Conservation (phyloP, 768 basidiomycete species). For the Boletus huronensis region DNA sequence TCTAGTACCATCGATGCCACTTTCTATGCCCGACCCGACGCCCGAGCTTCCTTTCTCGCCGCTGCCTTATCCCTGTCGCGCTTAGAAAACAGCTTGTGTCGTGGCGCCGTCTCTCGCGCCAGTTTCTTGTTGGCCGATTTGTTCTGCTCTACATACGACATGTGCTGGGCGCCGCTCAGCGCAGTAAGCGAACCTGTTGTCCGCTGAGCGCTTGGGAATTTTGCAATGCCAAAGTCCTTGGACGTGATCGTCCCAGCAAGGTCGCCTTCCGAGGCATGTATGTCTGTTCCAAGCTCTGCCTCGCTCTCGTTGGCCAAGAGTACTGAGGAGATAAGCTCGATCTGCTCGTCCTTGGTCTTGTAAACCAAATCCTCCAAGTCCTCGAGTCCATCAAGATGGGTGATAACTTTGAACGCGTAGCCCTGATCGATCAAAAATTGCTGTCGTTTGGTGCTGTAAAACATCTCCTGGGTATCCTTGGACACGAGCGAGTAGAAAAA, state of each 20-base stretch:
- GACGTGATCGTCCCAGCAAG: constrained; percentile 82
- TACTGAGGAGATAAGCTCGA: constrained; percentile 92
- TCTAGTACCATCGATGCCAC: constrained; percentile 4
- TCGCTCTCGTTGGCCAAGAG: constrained; percentile 87
- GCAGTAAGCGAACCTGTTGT: constrained; percentile 80
- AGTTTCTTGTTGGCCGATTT: constrained; percentile 85
- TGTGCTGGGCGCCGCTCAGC: constrained; percentile 84
- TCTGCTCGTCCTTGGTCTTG: constrained; percentile 87
- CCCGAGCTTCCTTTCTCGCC: constrained; percentile 44
- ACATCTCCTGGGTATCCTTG: constrained; percentile 99
- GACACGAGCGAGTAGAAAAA: constrained; percentile 99
- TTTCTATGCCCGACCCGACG: constrained; percentile 28
- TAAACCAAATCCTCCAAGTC: constrained; percentile 86
- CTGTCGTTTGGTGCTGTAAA: constrained; percentile 97
- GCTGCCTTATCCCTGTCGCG: constrained; percentile 72
- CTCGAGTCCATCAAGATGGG: constrained; percentile 91
- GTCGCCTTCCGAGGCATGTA: constrained; percentile 80
- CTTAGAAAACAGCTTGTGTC: constrained; percentile 80
- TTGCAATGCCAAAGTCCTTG: constrained; percentile 73
- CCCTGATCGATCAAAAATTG: constrained; percentile 99
- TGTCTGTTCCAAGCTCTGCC: constrained; percentile 83
- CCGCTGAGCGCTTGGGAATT: constrained; percentile 66
- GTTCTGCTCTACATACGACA: constrained; percentile 92
- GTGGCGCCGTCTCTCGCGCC: constrained; percentile 47
- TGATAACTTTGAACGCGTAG: constrained; percentile 99